Percentiles rank a stretch among this genome's conserved stretches.
These are phyloP conservation scores for Cytospora leucostoma DNA, from an alignment of 2,329 filamentous ascomycete genomes.

Conservation along the genomic window DNA sequence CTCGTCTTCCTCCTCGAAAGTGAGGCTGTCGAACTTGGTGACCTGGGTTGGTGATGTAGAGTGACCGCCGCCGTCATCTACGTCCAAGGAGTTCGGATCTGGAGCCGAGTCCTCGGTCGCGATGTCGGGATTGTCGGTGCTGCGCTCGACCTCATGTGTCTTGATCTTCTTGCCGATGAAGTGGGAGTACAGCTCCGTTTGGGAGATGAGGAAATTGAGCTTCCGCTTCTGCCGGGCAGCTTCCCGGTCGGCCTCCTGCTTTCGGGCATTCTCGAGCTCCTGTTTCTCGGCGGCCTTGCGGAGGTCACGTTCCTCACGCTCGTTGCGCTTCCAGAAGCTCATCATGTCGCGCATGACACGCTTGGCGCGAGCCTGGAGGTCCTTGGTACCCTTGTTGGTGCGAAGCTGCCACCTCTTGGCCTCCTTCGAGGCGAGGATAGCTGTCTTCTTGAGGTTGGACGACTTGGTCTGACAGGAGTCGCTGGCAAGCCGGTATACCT, in stretches of 20 bases:
- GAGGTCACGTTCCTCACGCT: conserved; percentile 92
- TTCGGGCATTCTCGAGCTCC: conserved; percentile 94
- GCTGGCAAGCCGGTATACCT: conserved; percentile 84
- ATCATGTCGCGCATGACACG: conserved; percentile 99
- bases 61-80: conserved; percentile 56
- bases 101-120: conserved; percentile 50
- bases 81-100: conserved; percentile 46
- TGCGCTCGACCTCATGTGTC: conserved; percentile 90
- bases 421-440: conserved; percentile 94
- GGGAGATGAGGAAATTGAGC: conserved; percentile 98
- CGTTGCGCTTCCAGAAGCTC: conserved; percentile 98
- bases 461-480: conserved; percentile 84
- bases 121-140: conserved; percentile 78
- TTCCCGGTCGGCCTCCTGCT: conserved; percentile 95
- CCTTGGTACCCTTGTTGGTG: conserved; percentile 98
- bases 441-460: conserved; percentile 97
- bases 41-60: conserved; percentile 65
- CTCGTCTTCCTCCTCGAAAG: conserved; percentile 96
- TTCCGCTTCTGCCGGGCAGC: conserved; percentile 97
- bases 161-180: conserved; percentile 99
- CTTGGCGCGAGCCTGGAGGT: conserved; percentile 94
- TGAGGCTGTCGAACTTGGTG: conserved; percentile 89
- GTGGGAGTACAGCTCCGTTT: conserved; percentile 98
- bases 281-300: conserved; percentile 93
- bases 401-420: conserved; percentile 95